Evolutionary conservation across 768 basidiomycete species (phyloP), one percentile per base, ranked within the genome.

Genomic region (Ramaria sp.): DNA sequence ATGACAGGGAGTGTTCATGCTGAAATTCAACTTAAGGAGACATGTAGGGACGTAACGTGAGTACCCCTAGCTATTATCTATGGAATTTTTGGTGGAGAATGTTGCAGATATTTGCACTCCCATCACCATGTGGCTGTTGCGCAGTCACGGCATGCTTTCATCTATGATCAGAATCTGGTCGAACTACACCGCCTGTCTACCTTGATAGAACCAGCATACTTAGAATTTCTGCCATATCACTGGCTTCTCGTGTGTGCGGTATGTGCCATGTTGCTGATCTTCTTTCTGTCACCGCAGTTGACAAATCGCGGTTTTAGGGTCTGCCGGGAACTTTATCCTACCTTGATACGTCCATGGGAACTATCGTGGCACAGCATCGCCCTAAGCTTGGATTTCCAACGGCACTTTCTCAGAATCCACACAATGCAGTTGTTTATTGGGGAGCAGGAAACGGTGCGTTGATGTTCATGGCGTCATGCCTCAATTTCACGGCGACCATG

Each of bases 161-260:
- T 99, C 46, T 98, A 99, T 61, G 96, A 98, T 70, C 80, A 84
- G 33, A 81, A 91, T 62, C 95, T 96, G 20, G 86, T 96, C 13
- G 96, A 98, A 67, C 70, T 99, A 4, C 96, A 98, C 64, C 77
- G 82, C 60, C 74, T 93, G 13, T 86, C 86, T 66, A 74, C 82
- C 0, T 90, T 92, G 63, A 80, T 96, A 59, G 96, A 98, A 64
- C 88, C 91, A 1, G 91, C 89, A 5, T 75, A 86, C 59, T 78
- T 99, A 39, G 91, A 94, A 64, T 98, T 91, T 67, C 76, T 99
- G 7, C 92, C 91, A 0, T 97, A 93, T 63, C 96, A 99, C 67
- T 99, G 91, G 86, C 75, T 99, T 10, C 79, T 99, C 2, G 90
- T 82, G 11, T 85, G 81, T 59, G 76, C 92, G 15, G 91, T 93